These are phyloP conservation scores for Plasmodium malariae DNA, from an alignment of 169 alveolate species.

Conservation along the genomic window DNA sequence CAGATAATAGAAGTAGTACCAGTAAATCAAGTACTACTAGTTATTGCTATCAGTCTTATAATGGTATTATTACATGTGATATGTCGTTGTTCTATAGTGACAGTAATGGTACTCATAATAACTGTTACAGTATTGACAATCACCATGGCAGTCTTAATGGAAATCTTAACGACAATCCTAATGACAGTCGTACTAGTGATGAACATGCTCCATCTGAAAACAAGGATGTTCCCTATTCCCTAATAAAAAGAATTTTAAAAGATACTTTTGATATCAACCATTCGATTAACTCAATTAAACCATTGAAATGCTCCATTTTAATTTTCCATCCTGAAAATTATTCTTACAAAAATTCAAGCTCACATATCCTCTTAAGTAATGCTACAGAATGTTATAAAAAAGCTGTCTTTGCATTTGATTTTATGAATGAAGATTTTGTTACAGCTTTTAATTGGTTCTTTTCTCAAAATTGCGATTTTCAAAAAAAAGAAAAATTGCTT, in stretches of 20 bases:
- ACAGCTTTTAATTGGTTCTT: conserved; percentile 62
- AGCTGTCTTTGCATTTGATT: conserved; percentile 69
- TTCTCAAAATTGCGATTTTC: conserved; percentile 25
- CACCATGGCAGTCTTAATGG: no score
- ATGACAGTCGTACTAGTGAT: no score
- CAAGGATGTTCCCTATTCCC: conserved; percentile 21
- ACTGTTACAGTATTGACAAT: no score
- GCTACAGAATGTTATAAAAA: conserved; percentile 40
- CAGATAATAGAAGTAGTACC: neutral
- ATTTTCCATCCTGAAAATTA: conserved; percentile 61
- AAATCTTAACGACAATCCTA: no score
- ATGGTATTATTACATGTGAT: conserved; percentile 49
- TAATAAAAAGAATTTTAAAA: conserved; percentile 67
- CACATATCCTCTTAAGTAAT: conserved; percentile 40
- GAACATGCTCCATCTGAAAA: conserved; percentile 6
- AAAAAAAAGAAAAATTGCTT: conserved; percentile 39
- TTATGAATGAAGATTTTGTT: conserved; percentile 71
- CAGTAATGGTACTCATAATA: neutral
- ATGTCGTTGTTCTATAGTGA: conserved; percentile 64
- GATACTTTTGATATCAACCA: conserved; percentile 69
- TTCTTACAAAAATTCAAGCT: conserved; percentile 49
- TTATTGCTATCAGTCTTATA: neutral
- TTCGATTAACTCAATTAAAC: conserved; percentile 39
- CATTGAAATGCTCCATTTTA: conserved; percentile 52
- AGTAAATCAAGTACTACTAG: neutral